These are phyloP conservation scores for Hymenotorrendiella dingleyae DNA, from an alignment of 2,329 filamentous ascomycete species.

Conservation along the genomic window DNA sequence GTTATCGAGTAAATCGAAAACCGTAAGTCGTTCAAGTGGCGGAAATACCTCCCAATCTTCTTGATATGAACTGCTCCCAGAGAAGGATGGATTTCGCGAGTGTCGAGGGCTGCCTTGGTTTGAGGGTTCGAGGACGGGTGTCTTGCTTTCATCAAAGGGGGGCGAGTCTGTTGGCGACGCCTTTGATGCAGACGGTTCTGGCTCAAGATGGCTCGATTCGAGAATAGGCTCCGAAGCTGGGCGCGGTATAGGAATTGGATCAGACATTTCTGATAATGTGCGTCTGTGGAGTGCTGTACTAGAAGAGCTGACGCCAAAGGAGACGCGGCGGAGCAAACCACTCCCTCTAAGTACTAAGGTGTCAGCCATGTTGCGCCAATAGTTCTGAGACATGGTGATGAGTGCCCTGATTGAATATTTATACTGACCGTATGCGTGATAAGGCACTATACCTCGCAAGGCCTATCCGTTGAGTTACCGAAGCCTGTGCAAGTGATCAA, in stretches of 20 bases:
- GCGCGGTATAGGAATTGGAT: conserved; percentile 34
- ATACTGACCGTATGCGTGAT: too few species aligned
- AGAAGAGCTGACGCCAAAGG: conserved; percentile 36
- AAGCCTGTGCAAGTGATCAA: conserved; percentile 17
- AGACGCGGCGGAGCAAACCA: conserved; percentile 36
- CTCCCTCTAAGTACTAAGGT: conserved; percentile 36
- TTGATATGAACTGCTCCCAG: conserved; percentile 77
- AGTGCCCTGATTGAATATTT: too few species aligned
- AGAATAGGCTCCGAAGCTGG: conserved; percentile 18
- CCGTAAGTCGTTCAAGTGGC: conserved; percentile 79
- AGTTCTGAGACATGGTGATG: background rate
- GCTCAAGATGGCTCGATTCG: conserved; percentile 16
- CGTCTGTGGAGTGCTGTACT: conserved; percentile 31
- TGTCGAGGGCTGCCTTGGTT: conserved; percentile 48
- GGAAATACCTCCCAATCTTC: conserved; percentile 85
- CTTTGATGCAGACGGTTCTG: conserved; percentile 30
- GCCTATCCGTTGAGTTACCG: too few species aligned
- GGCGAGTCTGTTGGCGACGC: conserved; percentile 45
- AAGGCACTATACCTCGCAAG: too few species aligned
- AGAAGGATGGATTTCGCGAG: conserved; percentile 75
- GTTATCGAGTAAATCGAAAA: conserved; percentile 93
- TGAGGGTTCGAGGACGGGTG: conserved; percentile 43
- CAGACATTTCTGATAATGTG: conserved; percentile 40
- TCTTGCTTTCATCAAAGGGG: conserved; percentile 41
- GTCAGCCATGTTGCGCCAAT: conserved; percentile 36